Evolutionary conservation across 2,329 filamentous ascomycete species (phyloP).

Genomic region (Trichothecium sympodiale): DNA sequence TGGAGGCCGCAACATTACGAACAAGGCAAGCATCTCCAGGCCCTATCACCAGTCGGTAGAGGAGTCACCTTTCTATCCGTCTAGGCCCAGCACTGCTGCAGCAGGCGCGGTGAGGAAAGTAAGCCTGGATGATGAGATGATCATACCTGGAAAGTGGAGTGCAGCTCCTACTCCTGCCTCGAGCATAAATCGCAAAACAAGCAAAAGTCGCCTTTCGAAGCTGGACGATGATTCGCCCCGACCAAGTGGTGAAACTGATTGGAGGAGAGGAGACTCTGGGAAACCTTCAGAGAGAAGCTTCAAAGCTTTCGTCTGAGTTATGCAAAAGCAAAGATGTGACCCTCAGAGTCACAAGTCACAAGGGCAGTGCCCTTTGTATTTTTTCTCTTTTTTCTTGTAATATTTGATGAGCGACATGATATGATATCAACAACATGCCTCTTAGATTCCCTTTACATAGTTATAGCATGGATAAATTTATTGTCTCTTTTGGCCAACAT

Average conservation of each 20-base stretch:
- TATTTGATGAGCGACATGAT: slow-evolving; percentile 1
- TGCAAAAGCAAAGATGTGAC: too few relatives aligned
- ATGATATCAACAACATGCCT: background rate
- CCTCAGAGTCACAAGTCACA: too few relatives aligned
- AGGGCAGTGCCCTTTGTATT: too few relatives aligned
- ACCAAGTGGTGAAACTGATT: slow-evolving; percentile 1
- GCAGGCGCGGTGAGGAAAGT: background rate
- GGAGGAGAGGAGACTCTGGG: slow-evolving; percentile 10
- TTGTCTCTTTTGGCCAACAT: too few relatives aligned
- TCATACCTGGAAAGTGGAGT: too few relatives aligned
- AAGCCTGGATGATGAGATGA: background rate
- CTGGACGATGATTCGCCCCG: slow-evolving; percentile 3
- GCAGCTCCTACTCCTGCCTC: too few relatives aligned
- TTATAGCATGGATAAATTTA: background rate
- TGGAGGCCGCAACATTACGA: slow-evolving; percentile 5
- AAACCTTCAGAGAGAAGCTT: slow-evolving; percentile 14
- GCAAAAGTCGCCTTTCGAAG: slow-evolving; percentile 4
- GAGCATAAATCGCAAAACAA: background rate
- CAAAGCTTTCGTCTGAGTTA: slow-evolving; percentile 13
- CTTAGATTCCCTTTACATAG: too few relatives aligned
- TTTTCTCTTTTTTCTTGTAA: slow-evolving; percentile 1
- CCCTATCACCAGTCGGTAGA: slow-evolving; percentile 22
- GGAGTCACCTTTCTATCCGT: slow-evolving; percentile 26
- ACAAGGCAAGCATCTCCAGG: slow-evolving; percentile 14
- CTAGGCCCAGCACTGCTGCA: slow-evolving; percentile 10